Evolutionary conservation across 2,329 filamentous ascomycete species (phyloP), one percentile per base, ranked within the genome.

Genomic region (Colletotrichum siamense): DNA sequence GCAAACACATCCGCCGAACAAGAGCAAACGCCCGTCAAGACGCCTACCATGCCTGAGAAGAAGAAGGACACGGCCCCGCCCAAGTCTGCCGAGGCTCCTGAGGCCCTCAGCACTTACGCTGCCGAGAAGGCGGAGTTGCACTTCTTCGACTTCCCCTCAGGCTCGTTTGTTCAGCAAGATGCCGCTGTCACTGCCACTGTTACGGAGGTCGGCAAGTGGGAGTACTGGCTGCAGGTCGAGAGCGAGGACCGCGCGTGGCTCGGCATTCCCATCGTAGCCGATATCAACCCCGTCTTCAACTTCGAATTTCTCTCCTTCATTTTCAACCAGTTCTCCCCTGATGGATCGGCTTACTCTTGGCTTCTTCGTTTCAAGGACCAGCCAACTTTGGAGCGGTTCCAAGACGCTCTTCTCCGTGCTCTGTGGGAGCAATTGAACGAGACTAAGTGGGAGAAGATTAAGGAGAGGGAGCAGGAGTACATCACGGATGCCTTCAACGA

Each of bases 281-380:
- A 99, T 80, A 95, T 99, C 85, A 99, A 99, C 81, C 97, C 77
- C 0, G 96, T 99, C 24, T 99, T 99, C 89, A 99, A 99, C 86
- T 99, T 98, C 79, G 97, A 99, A 84, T 99, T 96, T 81, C 89
- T 98, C n/a, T 99, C 96, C 0, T 99, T 99, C 84, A 98, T 99
- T 82, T 99, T 99, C 90, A 99, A 99, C 82, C 96, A 98, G 83
- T 99, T 98, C 83, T 91, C 94, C 16, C 91, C 93, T 44, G 95
- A 98, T 84, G 95, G 96, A 3, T 95, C 94, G 3, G 96, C 97
- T 6, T 98, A 96, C 84, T 99, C 97, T 1, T 99, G 97, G 96
- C 91, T 99, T 16, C 88, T 99, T 44, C 93, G 96, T 16, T 99
- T 99, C 88, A 95, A 94, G 81, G 94, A 98, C 79, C 94, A 96